A percentile compares a stretch with the other conserved stretches of the same genome.
Evolutionary conservation across 371 early-diverging fungal genomes (phyloP).

Genomic region (Basidiobolus meristosporus): DNA sequence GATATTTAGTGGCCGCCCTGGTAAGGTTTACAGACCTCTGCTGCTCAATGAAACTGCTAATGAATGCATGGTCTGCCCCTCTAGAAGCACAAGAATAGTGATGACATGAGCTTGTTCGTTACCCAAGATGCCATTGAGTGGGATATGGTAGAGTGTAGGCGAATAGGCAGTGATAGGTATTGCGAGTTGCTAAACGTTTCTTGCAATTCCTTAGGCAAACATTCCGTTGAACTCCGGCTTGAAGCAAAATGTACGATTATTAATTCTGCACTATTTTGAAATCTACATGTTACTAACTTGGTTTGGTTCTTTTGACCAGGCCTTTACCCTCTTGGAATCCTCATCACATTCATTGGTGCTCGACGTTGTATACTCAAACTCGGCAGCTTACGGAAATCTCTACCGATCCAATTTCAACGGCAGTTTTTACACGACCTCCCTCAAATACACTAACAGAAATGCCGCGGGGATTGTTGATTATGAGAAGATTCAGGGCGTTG

Average conservation of each 20-base stretch:
- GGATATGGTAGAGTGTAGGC: too few species aligned
- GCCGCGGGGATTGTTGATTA: constrained; percentile 62
- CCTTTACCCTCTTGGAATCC: constrained; percentile 65
- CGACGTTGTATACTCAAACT: constrained; percentile 29
- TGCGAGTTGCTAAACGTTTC: constrained; percentile 1
- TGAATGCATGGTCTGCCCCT: too few species aligned
- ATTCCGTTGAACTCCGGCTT: constrained; percentile 1
- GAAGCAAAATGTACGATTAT: constrained; percentile 2
- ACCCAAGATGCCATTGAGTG: too few species aligned
- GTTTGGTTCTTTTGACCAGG: constrained; percentile 14
- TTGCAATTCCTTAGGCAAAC: constrained; percentile 1
- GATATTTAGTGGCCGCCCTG: too few species aligned
- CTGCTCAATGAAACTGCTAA: too few species aligned
- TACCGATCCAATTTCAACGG: constrained; percentile 81
- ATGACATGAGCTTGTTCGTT: too few species aligned
- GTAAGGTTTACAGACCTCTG: too few species aligned
- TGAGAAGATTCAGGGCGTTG: constrained; percentile 65
- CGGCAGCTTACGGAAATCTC: constrained; percentile 32
- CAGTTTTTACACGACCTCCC: constrained; percentile 56
- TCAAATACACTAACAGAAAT: constrained; percentile 63
- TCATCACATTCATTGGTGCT: constrained; percentile 37
- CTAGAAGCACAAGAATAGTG: too few species aligned
- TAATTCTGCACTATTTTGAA: neutral
- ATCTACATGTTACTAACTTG: neutral
- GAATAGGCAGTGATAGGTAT: constrained; percentile 2